Conservation (phyloP, 768 basidiomycete genomes). For the Amanita jacksonii region DNA sequence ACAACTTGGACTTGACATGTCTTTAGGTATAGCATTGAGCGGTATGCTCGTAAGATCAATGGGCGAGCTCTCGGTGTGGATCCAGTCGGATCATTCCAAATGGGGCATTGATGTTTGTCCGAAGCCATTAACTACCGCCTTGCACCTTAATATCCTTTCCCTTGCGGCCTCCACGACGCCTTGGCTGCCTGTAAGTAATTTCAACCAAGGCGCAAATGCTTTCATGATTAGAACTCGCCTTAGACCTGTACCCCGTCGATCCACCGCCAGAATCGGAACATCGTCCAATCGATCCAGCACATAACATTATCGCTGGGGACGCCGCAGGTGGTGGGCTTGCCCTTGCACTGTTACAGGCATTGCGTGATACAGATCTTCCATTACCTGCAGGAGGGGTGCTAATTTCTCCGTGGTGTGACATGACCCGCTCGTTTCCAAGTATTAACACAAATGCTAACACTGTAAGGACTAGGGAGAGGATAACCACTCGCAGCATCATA, state of each 20-base stretch:
- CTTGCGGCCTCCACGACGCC: constrained; percentile 83
- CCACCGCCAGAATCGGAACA: constrained; percentile 78
- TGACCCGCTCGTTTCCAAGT: constrained; percentile 95
- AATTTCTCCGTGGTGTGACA: constrained; percentile 84
- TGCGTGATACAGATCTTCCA: constrained; percentile 79
- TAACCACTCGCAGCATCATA: constrained; percentile 72
- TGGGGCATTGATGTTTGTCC: constrained; percentile 8
- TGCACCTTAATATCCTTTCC: constrained; percentile 97
- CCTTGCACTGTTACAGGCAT: constrained; percentile 74
- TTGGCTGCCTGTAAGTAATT: constrained; percentile 68
- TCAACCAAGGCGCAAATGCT: no score
- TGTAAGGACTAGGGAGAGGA: constrained; percentile 73
- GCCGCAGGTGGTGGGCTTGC: constrained; percentile 89
- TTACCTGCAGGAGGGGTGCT: constrained; percentile 81
- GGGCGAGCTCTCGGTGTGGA: constrained; percentile 73
- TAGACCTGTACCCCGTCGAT: constrained; percentile 77
- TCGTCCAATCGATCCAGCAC: constrained; percentile 65
- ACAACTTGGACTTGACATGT: constrained; percentile 2
- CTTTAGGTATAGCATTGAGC: constrained; percentile 66
- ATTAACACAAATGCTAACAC: constrained; percentile 78
- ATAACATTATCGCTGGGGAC: constrained; percentile 83
- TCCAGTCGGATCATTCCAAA: constrained; percentile 1
- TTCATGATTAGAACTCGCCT: not conserved
- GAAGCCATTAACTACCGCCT: constrained; percentile 73
- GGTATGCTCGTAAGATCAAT: constrained; percentile 86